phyloP scores from a whole-genome alignment of 139 green algal species.

The Ulvella scutata region DNA sequence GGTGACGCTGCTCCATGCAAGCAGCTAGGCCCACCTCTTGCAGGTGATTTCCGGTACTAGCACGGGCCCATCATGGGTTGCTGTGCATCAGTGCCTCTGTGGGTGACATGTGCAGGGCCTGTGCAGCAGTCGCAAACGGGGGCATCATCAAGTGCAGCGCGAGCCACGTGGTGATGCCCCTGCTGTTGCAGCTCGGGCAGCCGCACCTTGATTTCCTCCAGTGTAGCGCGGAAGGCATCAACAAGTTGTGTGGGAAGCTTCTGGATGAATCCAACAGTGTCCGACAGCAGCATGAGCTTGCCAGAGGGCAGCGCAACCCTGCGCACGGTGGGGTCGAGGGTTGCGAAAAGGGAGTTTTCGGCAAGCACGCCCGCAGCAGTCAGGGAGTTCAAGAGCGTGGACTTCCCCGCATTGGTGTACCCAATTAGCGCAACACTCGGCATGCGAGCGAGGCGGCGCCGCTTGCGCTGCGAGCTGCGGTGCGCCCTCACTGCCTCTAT shows the following conservation, averaged over 20 bases:
- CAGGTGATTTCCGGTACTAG: no score
- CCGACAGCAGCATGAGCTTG: conserved; percentile 72
- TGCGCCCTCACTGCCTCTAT: conserved; percentile 59
- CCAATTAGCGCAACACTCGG: conserved; percentile 81
- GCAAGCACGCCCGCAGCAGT: conserved; percentile 55
- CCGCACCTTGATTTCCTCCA: conserved; percentile 80
- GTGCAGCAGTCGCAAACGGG: no score
- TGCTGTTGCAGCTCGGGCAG: no score
- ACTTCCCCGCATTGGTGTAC: conserved; percentile 92
- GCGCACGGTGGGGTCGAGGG: conserved; percentile 90
- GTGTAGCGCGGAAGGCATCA: conserved; percentile 77
- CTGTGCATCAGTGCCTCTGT: background rate
- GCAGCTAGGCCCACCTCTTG: no score
- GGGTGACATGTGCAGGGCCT: no score
- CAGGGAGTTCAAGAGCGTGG: conserved; percentile 56
- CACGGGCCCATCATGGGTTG: no score
- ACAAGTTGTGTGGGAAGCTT: conserved; percentile 95
- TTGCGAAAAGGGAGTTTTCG: conserved; percentile 96
- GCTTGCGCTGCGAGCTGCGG: conserved; percentile 35
- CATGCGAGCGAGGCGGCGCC: conserved; percentile 41
- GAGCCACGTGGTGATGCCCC: no score
- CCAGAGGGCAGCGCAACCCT: conserved; percentile 55
- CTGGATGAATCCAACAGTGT: conserved; percentile 92
- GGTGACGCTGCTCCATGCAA: background rate
- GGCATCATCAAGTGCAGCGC: no score